A percentile compares a stretch with the other conserved stretches of the same genome.
phyloP scores from a whole-genome alignment of 352 stramenopile genomes.

The Aphanomyces stellatus region DNA sequence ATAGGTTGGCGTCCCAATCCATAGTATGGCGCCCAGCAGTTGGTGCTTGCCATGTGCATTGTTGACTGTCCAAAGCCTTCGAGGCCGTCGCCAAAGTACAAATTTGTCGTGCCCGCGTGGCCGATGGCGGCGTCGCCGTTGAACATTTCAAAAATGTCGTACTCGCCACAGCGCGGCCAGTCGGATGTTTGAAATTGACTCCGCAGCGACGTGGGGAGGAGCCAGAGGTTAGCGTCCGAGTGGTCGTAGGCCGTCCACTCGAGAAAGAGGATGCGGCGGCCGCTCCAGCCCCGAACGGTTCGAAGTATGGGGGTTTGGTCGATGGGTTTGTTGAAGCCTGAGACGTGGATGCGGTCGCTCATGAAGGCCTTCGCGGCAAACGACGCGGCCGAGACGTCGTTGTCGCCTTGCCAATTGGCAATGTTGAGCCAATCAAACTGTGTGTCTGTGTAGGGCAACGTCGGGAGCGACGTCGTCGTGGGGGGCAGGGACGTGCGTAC shows the following conservation, averaged over 20 bases:
- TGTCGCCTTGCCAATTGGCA: slow-evolving; percentile 54
- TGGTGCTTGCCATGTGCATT: slow-evolving; percentile 59
- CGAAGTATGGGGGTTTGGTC: slow-evolving; percentile 37
- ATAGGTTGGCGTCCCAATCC: slow-evolving; percentile 34
- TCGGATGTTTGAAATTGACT: slow-evolving; percentile 52
- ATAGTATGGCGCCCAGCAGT: slow-evolving; percentile 47
- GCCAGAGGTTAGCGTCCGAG: slow-evolving; percentile 79
- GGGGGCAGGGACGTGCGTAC: not conserved
- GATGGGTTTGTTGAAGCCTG: slow-evolving; percentile 34
- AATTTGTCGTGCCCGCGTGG: slow-evolving; percentile 35
- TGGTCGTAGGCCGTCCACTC: slow-evolving; percentile 53
- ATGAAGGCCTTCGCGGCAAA: slow-evolving; percentile 37
- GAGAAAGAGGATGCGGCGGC: slow-evolving; percentile 62
- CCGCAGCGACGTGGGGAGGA: slow-evolving; percentile 69
- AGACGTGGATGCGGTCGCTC: slow-evolving; percentile 35
- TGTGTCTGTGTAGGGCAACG: not conserved
- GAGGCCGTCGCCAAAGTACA: slow-evolving; percentile 34
- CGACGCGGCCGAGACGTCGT: slow-evolving; percentile 28
- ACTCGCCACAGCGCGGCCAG: slow-evolving; percentile 67
- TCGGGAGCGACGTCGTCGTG: not conserved
- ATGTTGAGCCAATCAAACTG: slow-evolving; percentile 59
- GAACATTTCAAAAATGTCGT: slow-evolving; percentile 83
- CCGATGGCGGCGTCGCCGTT: not conserved
- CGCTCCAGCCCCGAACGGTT: slow-evolving; percentile 49
- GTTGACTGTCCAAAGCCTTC: slow-evolving; percentile 56